phyloP scores from a whole-genome alignment of 352 stramenopile genomes.

The Globisporangium yorkense region DNA sequence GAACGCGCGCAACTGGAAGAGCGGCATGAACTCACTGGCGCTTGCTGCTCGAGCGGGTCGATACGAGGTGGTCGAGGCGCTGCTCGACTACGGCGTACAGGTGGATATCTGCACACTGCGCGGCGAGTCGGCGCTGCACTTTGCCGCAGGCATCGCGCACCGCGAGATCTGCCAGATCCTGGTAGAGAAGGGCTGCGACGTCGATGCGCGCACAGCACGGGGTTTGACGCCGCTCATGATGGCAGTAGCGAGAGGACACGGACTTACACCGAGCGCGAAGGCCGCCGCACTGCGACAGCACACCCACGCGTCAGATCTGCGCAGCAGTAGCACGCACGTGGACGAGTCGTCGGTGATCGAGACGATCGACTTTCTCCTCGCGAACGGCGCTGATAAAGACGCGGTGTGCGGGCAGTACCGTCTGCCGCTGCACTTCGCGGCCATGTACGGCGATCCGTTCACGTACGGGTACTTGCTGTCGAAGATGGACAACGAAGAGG shows the following conservation, averaged over 20 bases:
- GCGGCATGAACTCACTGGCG: conserved; percentile 67
- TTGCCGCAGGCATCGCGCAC: conserved; percentile 60
- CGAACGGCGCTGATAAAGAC: conserved; percentile 45
- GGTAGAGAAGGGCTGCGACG: conserved; percentile 58
- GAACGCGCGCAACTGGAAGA: conserved; percentile 77
- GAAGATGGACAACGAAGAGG: conserved; percentile 32
- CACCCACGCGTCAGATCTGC: conserved; percentile 28
- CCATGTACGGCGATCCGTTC: conserved; percentile 48
- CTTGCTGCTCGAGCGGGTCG: conserved; percentile 65
- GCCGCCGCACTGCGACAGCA: conserved; percentile 20
- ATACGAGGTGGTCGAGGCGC: conserved; percentile 63
- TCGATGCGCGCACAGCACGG: conserved; percentile 64
- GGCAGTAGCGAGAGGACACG: conserved; percentile 46
- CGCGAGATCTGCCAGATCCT: conserved; percentile 60
- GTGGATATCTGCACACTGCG: conserved; percentile 53
- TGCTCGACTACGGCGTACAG: conserved; percentile 78
- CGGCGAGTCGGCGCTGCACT: conserved; percentile 76
- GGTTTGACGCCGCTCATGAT: conserved; percentile 77
- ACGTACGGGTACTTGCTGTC: conserved; percentile 48
- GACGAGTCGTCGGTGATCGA: conserved; percentile 51
- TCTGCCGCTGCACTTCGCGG: conserved; percentile 70
- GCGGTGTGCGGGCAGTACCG: conserved; percentile 67
- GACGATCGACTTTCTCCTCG: conserved; percentile 73
- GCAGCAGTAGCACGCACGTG: conserved; percentile 37
- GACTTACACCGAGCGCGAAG: conserved; percentile 23